Evolutionary conservation across 176 grass and related monocot species (phyloP).

Genomic region (Puccinellia tenuiflora): DNA sequence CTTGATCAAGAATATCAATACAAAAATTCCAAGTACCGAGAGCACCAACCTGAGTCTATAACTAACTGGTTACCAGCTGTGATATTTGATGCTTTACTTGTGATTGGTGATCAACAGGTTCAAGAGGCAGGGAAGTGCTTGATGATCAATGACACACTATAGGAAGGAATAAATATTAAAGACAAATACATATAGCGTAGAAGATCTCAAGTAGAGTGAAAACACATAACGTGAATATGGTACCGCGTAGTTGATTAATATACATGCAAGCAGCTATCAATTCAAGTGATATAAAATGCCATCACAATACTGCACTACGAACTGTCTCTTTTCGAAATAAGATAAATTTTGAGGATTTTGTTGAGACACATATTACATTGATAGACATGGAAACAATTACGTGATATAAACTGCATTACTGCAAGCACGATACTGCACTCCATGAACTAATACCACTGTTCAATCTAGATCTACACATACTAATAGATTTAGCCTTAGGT

Average conservation of each 20-base stretch:
- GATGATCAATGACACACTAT: slow-evolving; percentile 48
- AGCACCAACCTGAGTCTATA: too few species aligned
- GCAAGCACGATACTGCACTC: too few species aligned
- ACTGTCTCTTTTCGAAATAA: neutral
- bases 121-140: too few species aligned
- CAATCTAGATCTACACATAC: neutral
- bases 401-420: too few species aligned
- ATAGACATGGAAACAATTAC: too few species aligned
- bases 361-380: too few species aligned
- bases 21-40: too few species aligned
- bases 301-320: neutral
- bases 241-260: neutral
- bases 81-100: too few species aligned
- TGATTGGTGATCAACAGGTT: too few species aligned
- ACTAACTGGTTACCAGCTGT: too few species aligned
- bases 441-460: neutral
- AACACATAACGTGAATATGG: neutral
- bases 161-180: neutral
- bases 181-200: neutral
- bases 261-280: neutral
- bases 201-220: neutral
- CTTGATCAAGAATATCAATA: too few species aligned
- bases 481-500: too few species aligned
- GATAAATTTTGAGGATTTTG: neutral
- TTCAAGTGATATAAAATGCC: neutral